phyloP scores from a whole-genome alignment of 2,329 filamentous ascomycete species.

The Ceratocystis harringtonii region DNA sequence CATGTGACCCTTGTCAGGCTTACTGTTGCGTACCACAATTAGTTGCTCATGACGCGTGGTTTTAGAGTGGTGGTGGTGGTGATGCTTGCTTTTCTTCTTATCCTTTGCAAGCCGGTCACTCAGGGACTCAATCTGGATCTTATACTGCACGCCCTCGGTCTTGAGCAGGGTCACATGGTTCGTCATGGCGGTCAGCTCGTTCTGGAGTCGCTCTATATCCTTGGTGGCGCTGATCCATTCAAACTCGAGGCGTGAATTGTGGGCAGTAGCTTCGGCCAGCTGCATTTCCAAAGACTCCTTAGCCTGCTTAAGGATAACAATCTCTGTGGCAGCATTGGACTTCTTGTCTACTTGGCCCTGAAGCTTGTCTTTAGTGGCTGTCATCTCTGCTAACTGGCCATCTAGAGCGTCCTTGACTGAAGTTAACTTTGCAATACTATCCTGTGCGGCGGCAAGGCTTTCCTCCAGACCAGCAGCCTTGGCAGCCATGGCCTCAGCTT shows the following conservation, averaged over 20 bases:
- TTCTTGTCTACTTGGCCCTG: slow-evolving; percentile 8
- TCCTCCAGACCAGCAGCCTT: slow-evolving; percentile 10
- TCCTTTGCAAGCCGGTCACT: slow-evolving; percentile 12
- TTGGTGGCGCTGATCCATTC: slow-evolving; percentile 12
- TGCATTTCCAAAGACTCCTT: slow-evolving; percentile 11
- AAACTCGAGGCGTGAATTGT: slow-evolving; percentile 6
- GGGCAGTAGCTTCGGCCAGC: background rate
- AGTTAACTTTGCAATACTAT: slow-evolving; percentile 7
- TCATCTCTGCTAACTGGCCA: background rate
- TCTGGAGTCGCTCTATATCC: slow-evolving; percentile 4
- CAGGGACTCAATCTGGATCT: slow-evolving; percentile 15
- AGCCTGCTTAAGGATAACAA: slow-evolving; percentile 11
- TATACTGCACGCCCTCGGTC: slow-evolving; percentile 14
- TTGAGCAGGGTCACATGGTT: slow-evolving; percentile 10
- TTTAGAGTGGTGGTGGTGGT: slow-evolving; percentile 5
- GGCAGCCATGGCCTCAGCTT: slow-evolving; percentile 8
- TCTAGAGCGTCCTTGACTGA: slow-evolving; percentile 7
- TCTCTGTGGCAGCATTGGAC: slow-evolving; percentile 5
- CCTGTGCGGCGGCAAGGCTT: slow-evolving; percentile 4
- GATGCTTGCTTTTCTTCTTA: slow-evolving; percentile 8
- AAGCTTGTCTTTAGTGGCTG: slow-evolving; percentile 1
- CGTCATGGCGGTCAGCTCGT: slow-evolving; percentile 10
- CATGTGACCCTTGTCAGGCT: slow-evolving; percentile 12
- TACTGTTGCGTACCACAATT: slow-evolving; percentile 12
- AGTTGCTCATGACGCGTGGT: slow-evolving; percentile 13